These are phyloP conservation scores for Aureobasidium sp. DNA, from an alignment of 2,329 filamentous ascomycete genomes.

Conservation along the genomic window DNA sequence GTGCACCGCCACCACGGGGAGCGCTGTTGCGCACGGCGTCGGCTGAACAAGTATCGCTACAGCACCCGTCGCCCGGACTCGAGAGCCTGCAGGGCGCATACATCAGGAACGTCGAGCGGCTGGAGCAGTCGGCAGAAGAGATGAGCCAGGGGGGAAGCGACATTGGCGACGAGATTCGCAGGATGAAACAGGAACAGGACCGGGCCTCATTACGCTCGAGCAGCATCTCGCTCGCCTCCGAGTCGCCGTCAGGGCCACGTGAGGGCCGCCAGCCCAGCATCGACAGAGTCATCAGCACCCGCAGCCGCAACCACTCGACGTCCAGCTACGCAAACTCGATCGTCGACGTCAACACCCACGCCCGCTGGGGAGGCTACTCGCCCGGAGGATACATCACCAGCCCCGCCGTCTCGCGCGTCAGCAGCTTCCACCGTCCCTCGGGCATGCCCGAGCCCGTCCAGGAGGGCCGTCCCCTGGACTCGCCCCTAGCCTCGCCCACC, in stretches of 20 bases:
- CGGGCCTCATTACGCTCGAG: slow-evolving; percentile 50
- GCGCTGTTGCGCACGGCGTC: slow-evolving; percentile 18
- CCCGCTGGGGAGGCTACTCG: slow-evolving; percentile 63
- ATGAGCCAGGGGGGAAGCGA: slow-evolving; percentile 65
- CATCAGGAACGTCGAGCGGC: slow-evolving; percentile 58
- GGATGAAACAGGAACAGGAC: slow-evolving; percentile 65
- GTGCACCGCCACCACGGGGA: slow-evolving; percentile 9
- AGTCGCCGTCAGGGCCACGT: neutral
- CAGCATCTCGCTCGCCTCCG: slow-evolving; percentile 2
- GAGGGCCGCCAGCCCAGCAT: neutral
- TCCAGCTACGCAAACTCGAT: slow-evolving; percentile 52
- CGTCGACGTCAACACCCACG: slow-evolving; percentile 59
- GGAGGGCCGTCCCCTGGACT: slow-evolving; percentile 30
- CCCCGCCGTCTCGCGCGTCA: slow-evolving; percentile 47
- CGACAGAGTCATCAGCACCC: slow-evolving; percentile 18
- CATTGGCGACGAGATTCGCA: slow-evolving; percentile 70
- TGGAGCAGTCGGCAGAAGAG: slow-evolving; percentile 69
- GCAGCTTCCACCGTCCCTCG: slow-evolving; percentile 17
- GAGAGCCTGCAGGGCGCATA: slow-evolving; percentile 15
- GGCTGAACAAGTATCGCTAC: slow-evolving; percentile 16
- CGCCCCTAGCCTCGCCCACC: slow-evolving; percentile 24
- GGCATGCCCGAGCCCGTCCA: slow-evolving; percentile 33
- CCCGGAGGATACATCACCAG: slow-evolving; percentile 62
- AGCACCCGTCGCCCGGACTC: slow-evolving; percentile 16
- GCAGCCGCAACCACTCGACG: slow-evolving; percentile 36